These are phyloP conservation scores for Phytophthora nicotianae DNA, from an alignment of 352 stramenopile species.

Conservation along the genomic window DNA sequence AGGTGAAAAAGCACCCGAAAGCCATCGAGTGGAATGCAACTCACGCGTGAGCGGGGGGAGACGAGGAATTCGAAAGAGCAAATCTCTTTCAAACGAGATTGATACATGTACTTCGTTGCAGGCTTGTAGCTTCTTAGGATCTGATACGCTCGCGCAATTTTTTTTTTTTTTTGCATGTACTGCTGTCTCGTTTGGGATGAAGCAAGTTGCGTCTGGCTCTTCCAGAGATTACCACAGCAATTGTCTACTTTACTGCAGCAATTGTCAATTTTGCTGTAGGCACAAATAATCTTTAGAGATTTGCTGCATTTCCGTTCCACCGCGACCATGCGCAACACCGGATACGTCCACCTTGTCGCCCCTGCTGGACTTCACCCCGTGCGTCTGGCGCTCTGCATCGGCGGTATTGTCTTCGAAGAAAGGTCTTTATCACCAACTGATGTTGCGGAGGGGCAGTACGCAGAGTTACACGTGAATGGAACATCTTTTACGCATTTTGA, in stretches of 20 bases:
- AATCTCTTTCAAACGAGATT: background rate
- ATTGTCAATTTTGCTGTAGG: too few species aligned
- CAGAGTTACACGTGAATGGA: constrained; percentile 46
- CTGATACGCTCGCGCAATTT: too few species aligned
- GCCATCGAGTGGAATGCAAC: constrained; percentile 39
- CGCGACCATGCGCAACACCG: constrained; percentile 11
- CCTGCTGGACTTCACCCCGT: constrained; percentile 34
- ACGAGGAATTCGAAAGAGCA: background rate
- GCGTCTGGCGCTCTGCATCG: constrained; percentile 52
- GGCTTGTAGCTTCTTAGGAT: too few species aligned
- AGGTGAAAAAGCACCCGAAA: constrained; percentile 39
- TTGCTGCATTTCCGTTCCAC: background rate
- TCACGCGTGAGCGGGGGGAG: constrained; percentile 7
- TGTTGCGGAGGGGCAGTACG: constrained; percentile 28
- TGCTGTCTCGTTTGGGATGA: too few species aligned
- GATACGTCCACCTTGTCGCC: constrained; percentile 10
- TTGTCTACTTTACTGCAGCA: too few species aligned
- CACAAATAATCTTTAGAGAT: background rate
- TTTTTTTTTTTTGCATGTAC: too few species aligned
- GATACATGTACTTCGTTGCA: background rate
- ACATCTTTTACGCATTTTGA: constrained; percentile 49
- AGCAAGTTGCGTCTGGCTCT: too few species aligned
- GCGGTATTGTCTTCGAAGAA: constrained; percentile 50
- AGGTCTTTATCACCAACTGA: constrained; percentile 19
- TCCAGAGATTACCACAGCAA: too few species aligned